Percentiles rank a stretch among this genome's conserved stretches.
Evolutionary conservation across 2,329 filamentous ascomycete genomes (phyloP).

Genomic region (Aspergillus sojae): DNA sequence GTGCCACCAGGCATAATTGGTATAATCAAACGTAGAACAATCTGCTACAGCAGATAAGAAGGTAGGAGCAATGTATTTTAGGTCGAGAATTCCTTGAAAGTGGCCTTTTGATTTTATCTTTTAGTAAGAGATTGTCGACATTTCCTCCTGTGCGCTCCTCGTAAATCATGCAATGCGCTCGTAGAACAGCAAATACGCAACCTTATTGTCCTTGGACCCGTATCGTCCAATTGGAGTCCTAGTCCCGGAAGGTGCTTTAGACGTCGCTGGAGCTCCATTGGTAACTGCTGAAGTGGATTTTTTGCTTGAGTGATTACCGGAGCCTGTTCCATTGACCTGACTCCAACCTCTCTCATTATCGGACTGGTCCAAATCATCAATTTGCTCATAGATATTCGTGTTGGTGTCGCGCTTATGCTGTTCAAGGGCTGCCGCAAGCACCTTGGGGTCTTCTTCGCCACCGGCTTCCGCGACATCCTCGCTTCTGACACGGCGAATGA

Average conservation of each 20-base stretch:
- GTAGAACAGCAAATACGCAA: constrained; percentile 96
- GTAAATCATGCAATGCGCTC: constrained; percentile 62
- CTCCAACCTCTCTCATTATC: constrained; percentile 73
- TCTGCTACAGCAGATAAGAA: neutral
- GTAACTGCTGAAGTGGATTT: constrained; percentile 69
- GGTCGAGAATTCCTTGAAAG: neutral
- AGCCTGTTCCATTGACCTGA: constrained; percentile 70
- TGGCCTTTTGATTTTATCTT: neutral
- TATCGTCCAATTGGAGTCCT: constrained; percentile 60
- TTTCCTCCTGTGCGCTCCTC: neutral
- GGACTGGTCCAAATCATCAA: constrained; percentile 65
- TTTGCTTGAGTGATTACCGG: constrained; percentile 54
- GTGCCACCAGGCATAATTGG: neutral
- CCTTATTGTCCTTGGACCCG: constrained; percentile 85
- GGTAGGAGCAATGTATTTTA: neutral
- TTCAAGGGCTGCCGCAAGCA: constrained; percentile 67
- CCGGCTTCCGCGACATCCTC: constrained; percentile 89
- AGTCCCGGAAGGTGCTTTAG: constrained; percentile 58
- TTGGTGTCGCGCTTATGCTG: constrained; percentile 62
- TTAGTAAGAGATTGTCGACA: neutral
- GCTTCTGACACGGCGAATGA: constrained; percentile 79
- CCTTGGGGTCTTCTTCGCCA: constrained; percentile 74
- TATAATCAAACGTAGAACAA: neutral
- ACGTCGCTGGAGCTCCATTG: constrained; percentile 64
- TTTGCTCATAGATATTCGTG: constrained; percentile 74